A percentile compares a stretch with the other conserved stretches of the same genome.
These are phyloP conservation scores for Pythium dissimile DNA, from an alignment of 352 stramenopile species.

Conservation along the genomic window DNA sequence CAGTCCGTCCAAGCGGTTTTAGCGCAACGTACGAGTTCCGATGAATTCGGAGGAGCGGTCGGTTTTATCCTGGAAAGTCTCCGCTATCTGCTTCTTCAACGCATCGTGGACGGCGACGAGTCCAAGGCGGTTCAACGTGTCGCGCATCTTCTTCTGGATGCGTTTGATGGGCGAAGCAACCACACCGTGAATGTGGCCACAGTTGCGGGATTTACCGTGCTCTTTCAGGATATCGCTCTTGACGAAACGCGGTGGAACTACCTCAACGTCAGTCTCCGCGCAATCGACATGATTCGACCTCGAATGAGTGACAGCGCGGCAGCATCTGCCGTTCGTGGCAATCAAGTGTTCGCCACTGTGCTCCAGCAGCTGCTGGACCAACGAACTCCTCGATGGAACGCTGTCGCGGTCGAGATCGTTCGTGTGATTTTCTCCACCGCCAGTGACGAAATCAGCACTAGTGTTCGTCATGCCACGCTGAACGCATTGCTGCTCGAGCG, in stretches of 20 bases:
- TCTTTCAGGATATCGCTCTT: constrained; percentile 27
- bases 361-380: constrained; percentile 28
- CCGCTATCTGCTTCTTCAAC: constrained; percentile 7
- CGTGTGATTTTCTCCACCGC: constrained; percentile 27
- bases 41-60: neutral
- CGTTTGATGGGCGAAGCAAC: constrained; percentile 23
- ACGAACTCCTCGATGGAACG: constrained; percentile 35
- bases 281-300: constrained; percentile 25
- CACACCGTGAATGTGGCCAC: neutral
- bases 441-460: neutral
- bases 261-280: constrained; percentile 40
- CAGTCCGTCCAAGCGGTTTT: constrained; percentile 35
- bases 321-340: neutral
- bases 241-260: constrained; percentile 37
- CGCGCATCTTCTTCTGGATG: constrained; percentile 59
- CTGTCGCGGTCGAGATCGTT: constrained; percentile 45
- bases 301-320: neutral
- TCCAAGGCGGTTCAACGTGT: constrained; percentile 44
- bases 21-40: neutral
- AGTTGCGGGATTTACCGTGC: constrained; percentile 12
- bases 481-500: constrained; percentile 27
- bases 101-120: constrained; percentile 15
- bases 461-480: constrained; percentile 19
- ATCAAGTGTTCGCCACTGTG: constrained; percentile 11
- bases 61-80: constrained; percentile 23